Base-by-base conservation (phyloP, 2,329 filamentous ascomycete species). In the Colletotrichum noveboracense region DNA sequence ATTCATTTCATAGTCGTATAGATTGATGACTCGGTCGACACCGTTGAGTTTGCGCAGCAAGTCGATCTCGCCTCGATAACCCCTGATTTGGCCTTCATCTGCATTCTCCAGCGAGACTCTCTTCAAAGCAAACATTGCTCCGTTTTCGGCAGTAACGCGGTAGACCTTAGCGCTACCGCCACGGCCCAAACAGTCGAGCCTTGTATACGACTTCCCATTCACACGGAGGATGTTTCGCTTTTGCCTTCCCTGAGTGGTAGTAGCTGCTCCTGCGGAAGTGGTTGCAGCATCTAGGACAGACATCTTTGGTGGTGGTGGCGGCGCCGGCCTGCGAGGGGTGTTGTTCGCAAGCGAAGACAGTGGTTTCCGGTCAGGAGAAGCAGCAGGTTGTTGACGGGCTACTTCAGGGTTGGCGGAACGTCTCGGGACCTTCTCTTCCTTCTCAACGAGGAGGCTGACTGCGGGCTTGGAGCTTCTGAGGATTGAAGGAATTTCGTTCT, bases 91-190 rank as follows among this genome's bases (percentile, higher is more conserved):
- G 28, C 89, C 88, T 78, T 97, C 95, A 81, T 99, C 96, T 32
- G 95, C 94, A 80, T 96, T 94, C 81, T 98, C 96, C 9, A 98
- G 89, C 68, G 96, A 95, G 28, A 99, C 97, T 65, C 95, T 91
- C 86, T 99, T 99, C 78, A 99, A 86, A 1, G 97, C 97, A 84
- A 98, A 96, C 85, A 98, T 95, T 83, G 96, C 97, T 81, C 95
- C 96, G 81, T 98, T 98, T 84, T 99, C 97, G 0, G 97, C 96
- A 88, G 98, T 98, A 38, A 99, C 97, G 61, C 96, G 93, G 84
- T 98, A 99, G 3, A 99, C 97, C 81, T 97, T 96, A 66, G 94
- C 96, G 79, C 95, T 98, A 36, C 97, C 97, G 77, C 97, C 97
- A 74, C 96, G 93, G 12, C 97, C 97, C 78, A 99, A 93, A 79